A percentile compares a stretch with the other conserved stretches of the same genome.
These are phyloP conservation scores for Cylindricascospora bacillispora DNA, from an alignment of 1,139 yeast species.

Conservation along the genomic window DNA sequence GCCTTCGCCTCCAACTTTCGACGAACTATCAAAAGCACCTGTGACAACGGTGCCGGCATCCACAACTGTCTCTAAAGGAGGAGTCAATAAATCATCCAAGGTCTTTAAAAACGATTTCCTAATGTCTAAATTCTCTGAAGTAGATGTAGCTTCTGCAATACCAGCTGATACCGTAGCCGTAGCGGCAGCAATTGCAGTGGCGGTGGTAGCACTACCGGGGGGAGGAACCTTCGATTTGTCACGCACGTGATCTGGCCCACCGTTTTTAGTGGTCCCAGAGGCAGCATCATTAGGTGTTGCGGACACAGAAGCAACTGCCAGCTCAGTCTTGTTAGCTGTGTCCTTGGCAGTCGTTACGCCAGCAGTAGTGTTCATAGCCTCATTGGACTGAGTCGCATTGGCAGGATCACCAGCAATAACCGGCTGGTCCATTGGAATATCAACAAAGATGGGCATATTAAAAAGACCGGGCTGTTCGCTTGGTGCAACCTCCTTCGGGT, in stretches of 20 bases:
- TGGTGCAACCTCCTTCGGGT: no score
- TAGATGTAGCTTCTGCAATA: no score
- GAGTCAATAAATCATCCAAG: conserved; percentile 1
- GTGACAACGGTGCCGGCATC: neutral
- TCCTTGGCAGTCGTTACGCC: neutral
- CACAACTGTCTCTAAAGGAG: neutral
- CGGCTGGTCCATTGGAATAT: neutral
- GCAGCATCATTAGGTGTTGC: neutral
- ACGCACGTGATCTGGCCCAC: neutral
- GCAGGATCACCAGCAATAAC: neutral
- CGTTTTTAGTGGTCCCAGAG: neutral
- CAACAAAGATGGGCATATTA: conserved; percentile 2
- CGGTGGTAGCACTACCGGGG: neutral
- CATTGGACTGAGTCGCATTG: no score
- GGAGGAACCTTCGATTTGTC: neutral
- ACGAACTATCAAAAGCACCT: no score
- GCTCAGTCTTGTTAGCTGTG: neutral
- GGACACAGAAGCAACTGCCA: neutral
- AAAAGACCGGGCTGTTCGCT: conserved; percentile 2
- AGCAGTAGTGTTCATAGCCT: no score
- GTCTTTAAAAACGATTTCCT: conserved; percentile 1
- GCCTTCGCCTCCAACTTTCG: no score
- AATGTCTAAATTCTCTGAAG: no score
- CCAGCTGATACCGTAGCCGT: no score
- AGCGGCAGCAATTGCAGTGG: no score